Base-by-base conservation (phyloP, 2,329 filamentous ascomycete genomes). In the Calonectria henricotiae region DNA sequence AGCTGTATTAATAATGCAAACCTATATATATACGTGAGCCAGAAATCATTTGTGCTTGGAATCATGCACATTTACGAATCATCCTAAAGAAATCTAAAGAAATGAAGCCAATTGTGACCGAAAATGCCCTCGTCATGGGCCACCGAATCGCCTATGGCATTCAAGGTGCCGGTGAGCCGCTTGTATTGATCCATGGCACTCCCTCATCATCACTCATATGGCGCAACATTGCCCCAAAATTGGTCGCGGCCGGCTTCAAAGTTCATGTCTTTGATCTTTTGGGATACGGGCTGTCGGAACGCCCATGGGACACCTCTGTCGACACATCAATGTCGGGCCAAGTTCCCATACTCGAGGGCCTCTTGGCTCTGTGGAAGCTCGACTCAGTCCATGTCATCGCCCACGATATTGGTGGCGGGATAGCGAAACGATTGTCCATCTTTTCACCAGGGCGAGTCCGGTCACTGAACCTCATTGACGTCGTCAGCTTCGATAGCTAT, bases 201-300 rank as follows among this genome's bases (percentile, higher is more conserved):
- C 80, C 80, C 0, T 81, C 80, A 1, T 80, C 80, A 1, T 82
- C 80, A 2, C 76, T 81, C 1, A 81, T 82, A 4, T 82, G 78
- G 79, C 75, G 78, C n/a, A 76, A 77, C n/a, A 62, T 81, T 4
- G 25, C 77, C 12, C 79, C 79, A 0, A 60, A 62, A 0, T 73
- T 81, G 1, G 68, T 74, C 0, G n/a, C 63, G 3, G 46, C 70
- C 1, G 78, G 74, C 11, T 80, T 72, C 41, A 77, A 77, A 51
- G 76, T 76, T 2, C 73, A 80, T 9, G 41, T 80, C 23, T 82
- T 76, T 54, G 80, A 82, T 20, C 76, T 80, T 3, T 77, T 82
- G 2, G 80, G 80, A 15, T 82, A 75, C 17, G 80, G 80, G 4
- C 69, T 80, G 4, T 81, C 80, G 1, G 80, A 82, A 35, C 77